phyloP scores from a whole-genome alignment of 129 eudicot species.

The Smallanthus sonchifolius region DNA sequence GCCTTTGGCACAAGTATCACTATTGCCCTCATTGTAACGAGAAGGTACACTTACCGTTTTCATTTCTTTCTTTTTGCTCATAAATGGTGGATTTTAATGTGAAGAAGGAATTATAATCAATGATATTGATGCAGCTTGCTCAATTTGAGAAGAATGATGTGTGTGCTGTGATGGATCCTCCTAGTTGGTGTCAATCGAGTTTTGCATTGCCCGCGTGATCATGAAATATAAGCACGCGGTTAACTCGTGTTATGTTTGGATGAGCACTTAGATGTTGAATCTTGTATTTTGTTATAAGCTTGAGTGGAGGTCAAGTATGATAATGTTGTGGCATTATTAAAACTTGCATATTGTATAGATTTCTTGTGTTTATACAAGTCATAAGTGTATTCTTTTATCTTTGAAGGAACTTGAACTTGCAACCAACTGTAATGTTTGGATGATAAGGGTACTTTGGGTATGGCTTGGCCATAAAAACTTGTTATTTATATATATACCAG shows the following conservation, averaged over 20 bases:
- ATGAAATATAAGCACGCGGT: background rate
- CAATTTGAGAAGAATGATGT: constrained; percentile 76
- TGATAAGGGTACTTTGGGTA: background rate
- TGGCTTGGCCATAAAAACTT: background rate
- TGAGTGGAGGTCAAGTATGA: constrained; percentile 7
- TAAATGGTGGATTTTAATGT: background rate
- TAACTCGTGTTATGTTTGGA: constrained; percentile 11
- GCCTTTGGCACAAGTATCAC: constrained; percentile 98
- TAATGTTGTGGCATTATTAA: constrained; percentile 10
- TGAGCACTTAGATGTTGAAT: constrained; percentile 12
- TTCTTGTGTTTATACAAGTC: background rate
- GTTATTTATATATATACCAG: background rate
- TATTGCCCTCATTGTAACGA: constrained; percentile 82
- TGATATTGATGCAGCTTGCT: constrained; percentile 55
- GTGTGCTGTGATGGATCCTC: constrained; percentile 92
- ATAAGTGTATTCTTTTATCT: background rate
- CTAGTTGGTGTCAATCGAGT: constrained; percentile 59
- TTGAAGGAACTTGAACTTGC: background rate
- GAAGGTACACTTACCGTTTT: constrained; percentile 42
- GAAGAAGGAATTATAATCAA: background rate
- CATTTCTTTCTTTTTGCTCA: background rate
- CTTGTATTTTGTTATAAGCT: constrained; percentile 2
- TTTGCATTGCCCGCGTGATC: constrained; percentile 68
- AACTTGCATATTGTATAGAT: constrained; percentile 12
- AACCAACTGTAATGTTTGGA: background rate